These are phyloP conservation scores for Ogataea ganodermae DNA, from an alignment of 805 yeast genomes.

Conservation along the genomic window DNA sequence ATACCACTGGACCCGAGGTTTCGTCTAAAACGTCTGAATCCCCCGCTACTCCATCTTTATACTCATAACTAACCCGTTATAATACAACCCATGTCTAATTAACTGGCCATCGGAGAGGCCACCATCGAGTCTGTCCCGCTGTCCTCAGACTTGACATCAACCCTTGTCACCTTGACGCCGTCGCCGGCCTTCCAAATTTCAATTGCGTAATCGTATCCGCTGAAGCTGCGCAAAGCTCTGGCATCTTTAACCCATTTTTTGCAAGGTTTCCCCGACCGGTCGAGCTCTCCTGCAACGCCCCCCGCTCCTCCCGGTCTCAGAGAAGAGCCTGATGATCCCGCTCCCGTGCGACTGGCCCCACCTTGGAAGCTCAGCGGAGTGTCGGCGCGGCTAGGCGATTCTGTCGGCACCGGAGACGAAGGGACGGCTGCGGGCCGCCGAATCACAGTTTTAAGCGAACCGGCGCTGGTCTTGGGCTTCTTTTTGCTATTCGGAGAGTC, in stretches of 20 bases:
- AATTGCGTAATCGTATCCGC: constrained; percentile 28
- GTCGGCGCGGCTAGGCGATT: constrained; percentile 23
- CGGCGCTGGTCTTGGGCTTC: constrained; percentile 1
- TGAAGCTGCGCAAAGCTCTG: constrained; percentile 28
- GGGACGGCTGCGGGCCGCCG: constrained; percentile 7
- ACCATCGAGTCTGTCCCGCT: constrained; percentile 7
- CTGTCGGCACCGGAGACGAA: constrained; percentile 22
- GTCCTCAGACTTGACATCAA: constrained; percentile 5
- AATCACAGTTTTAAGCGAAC: constrained; percentile 5
- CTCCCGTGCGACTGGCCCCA: background rate
- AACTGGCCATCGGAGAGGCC: background rate
- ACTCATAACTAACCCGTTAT: background rate
- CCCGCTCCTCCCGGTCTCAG: constrained; percentile 30
- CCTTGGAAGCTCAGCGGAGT: constrained; percentile 17
- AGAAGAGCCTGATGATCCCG: constrained; percentile 10
- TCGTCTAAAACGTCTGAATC: constrained; percentile 23
- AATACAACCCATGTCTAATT: background rate
- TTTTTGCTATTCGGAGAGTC: constrained; percentile 8
- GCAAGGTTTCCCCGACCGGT: constrained; percentile 24
- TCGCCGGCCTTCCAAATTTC: constrained; percentile 26
- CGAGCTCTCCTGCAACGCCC: constrained; percentile 29
- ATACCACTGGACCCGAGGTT: constrained; percentile 67
- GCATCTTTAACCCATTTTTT: constrained; percentile 21
- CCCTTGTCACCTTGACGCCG: constrained; percentile 3
- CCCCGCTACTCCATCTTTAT: background rate